These are phyloP conservation scores for Candida vartiovaarae DNA, from an alignment of 805 yeast genomes.

Conservation along the genomic window DNA sequence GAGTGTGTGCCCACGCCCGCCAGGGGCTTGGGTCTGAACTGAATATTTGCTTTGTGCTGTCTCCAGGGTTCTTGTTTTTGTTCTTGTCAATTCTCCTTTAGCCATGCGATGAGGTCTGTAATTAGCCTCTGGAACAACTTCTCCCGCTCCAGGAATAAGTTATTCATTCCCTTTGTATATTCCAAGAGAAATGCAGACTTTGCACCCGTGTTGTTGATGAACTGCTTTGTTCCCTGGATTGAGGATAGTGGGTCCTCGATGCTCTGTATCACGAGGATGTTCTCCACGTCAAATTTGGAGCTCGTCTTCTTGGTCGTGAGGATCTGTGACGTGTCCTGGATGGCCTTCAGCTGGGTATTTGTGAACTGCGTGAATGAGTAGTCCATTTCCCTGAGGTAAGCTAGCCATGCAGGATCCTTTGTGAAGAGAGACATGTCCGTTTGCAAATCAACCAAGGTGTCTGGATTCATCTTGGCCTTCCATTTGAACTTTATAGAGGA, in stretches of 20 bases:
- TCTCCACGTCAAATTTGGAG: constrained; percentile 7
- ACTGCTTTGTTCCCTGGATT: not conserved
- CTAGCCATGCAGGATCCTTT: constrained; percentile 7
- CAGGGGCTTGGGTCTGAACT: too few relatives aligned
- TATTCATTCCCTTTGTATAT: constrained; percentile 16
- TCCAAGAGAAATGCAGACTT: constrained; percentile 8
- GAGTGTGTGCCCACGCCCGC: too few relatives aligned
- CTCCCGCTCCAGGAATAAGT: constrained; percentile 16
- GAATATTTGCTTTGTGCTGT: too few relatives aligned
- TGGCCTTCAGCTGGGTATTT: constrained; percentile 3
- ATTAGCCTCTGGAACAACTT: constrained; percentile 11
- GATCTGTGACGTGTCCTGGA: constrained; percentile 2
- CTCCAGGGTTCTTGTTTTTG: not conserved
- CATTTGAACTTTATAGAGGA: constrained; percentile 4
- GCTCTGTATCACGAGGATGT: constrained; percentile 12
- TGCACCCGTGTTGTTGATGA: constrained; percentile 10
- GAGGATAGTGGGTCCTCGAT: constrained; percentile 10
- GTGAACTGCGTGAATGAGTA: constrained; percentile 4
- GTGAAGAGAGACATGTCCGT: constrained; percentile 7
- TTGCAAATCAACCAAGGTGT: constrained; percentile 1
- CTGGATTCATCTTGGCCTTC: constrained; percentile 8
- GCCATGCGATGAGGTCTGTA: constrained; percentile 16
- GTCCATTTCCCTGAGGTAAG: constrained; percentile 3
- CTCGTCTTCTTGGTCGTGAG: constrained; percentile 3
- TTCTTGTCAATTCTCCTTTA: constrained; percentile 9